Conservation (phyloP, 2,329 filamentous ascomycete species). For the Diaporthe humulicola region DNA sequence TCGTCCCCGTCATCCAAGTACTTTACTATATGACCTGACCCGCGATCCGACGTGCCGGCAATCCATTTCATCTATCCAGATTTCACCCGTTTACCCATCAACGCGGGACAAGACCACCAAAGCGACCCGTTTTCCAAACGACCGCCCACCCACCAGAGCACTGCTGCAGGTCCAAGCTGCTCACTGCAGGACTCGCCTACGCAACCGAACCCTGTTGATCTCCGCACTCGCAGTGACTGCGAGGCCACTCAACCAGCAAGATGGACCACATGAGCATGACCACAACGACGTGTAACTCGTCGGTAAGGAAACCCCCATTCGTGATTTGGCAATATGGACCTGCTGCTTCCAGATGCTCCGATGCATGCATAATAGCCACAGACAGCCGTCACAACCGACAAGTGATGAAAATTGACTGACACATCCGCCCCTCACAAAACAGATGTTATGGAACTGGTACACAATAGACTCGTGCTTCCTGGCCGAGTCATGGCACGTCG, state of each 20-base stretch:
- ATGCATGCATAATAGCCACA: not conserved
- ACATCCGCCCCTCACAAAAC: not conserved
- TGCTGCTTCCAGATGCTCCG: not conserved
- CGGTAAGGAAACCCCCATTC: slow-evolving; percentile 21
- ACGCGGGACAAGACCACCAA: not conserved
- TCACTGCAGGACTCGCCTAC: slow-evolving; percentile 7
- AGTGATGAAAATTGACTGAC: not conserved
- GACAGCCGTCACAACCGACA: not conserved
- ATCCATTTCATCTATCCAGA: slow-evolving; percentile 4
- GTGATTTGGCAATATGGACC: not conserved
- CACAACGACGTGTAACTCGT: slow-evolving; percentile 35
- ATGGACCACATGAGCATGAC: slow-evolving; percentile 38
- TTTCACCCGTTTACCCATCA: slow-evolving; percentile 12
- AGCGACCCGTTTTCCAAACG: not conserved
- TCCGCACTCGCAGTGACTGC: not conserved
- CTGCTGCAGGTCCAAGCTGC: not conserved
- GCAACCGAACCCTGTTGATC: not conserved
- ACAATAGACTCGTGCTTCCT: slow-evolving; percentile 50
- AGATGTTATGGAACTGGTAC: slow-evolving; percentile 42
- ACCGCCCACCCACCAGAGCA: not conserved
- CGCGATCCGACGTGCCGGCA: slow-evolving; percentile 11
- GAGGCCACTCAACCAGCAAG: slow-evolving; percentile 19
- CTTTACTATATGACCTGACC: slow-evolving; percentile 13
- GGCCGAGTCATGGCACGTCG: slow-evolving; percentile 55
- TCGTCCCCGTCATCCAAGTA: not conserved